Conservation (phyloP, 192 early-diverging fungal species). For the Cladochytrium replicatum region DNA sequence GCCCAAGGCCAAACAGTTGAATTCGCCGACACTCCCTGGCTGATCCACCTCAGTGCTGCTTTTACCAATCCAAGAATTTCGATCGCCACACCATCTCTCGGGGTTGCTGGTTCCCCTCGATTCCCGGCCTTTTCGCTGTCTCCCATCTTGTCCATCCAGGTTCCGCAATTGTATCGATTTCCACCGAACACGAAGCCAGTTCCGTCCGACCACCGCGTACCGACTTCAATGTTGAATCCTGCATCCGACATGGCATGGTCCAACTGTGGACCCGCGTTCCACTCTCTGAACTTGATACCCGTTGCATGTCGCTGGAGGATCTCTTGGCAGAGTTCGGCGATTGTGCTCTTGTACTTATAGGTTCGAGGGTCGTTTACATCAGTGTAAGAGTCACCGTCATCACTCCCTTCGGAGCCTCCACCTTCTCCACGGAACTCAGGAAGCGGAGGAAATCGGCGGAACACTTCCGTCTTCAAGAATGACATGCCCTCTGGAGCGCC, state of each 20-base stretch:
- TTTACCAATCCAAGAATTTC: constrained; percentile 91
- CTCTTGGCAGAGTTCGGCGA: constrained; percentile 85
- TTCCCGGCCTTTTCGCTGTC: constrained; percentile 90
- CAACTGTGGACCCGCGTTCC: constrained; percentile 80
- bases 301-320: constrained; percentile 80
- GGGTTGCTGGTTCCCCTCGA: constrained; percentile 82
- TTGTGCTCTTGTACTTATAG: constrained; percentile 56
- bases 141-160: constrained; percentile 97
- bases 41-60: constrained; percentile 74
- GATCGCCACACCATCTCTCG: constrained; percentile 81
- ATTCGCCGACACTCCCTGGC: constrained; percentile 27
- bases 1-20: constrained; percentile 20
- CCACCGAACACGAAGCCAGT: constrained; percentile 83
- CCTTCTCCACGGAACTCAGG: constrained; percentile 17
- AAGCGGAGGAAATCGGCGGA: constrained; percentile 73
- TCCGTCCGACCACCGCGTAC: constrained; percentile 51
- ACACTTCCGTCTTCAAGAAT: constrained; percentile 60
- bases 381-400: constrained; percentile 30
- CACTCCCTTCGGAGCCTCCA: constrained; percentile 10
- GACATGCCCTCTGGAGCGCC: constrained; percentile 60
- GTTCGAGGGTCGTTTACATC: constrained; percentile 38
- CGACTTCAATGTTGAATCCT: constrained; percentile 77
- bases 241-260: constrained; percentile 86
- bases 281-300: constrained; percentile 88
- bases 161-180: constrained; percentile 89